Conservation (phyloP, 495 filamentous ascomycete species). For the Choiromyces venosus region DNA sequence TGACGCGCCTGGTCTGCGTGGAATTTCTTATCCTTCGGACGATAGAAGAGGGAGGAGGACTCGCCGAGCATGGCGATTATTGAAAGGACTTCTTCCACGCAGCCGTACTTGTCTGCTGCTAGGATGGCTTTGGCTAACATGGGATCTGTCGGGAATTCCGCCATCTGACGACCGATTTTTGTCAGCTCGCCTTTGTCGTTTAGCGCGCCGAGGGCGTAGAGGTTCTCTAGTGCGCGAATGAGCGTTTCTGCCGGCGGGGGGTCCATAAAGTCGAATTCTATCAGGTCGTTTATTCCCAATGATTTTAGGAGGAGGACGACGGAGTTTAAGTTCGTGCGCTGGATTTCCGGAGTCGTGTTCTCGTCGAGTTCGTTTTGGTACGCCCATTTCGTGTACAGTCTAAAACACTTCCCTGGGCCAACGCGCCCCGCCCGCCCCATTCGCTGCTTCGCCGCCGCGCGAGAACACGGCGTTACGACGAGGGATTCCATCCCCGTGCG, state of each 20-base stretch:
- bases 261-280: conserved; percentile 97
- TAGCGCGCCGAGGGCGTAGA: conserved; percentile 85
- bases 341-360: conserved; percentile 89
- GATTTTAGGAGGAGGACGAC: conserved; percentile 83
- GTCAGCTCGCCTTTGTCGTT: conserved; percentile 88
- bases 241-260: conserved; percentile 85
- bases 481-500: conserved; percentile 86
- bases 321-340: conserved; percentile 77
- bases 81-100: conserved; percentile 90
- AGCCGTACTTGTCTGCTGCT: conserved; percentile 80
- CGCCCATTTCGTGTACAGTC: conserved; percentile 89
- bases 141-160: conserved; percentile 90
- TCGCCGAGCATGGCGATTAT: conserved; percentile 94
- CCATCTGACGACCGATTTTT: conserved; percentile 90
- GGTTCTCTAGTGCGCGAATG: conserved; percentile 81
- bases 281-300: conserved; percentile 86
- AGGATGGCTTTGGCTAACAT: conserved; percentile 90
- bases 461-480: conserved; percentile 84
- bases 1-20: conserved; percentile 89
- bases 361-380: conserved; percentile 94
- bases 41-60: conserved; percentile 81
- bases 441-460: conserved; percentile 90
- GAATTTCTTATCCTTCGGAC: conserved; percentile 95
- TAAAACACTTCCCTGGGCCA: conserved; percentile 89
- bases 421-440: conserved; percentile 89